Conservation (phyloP, 208 protist species). For the Willaertia magna region DNA sequence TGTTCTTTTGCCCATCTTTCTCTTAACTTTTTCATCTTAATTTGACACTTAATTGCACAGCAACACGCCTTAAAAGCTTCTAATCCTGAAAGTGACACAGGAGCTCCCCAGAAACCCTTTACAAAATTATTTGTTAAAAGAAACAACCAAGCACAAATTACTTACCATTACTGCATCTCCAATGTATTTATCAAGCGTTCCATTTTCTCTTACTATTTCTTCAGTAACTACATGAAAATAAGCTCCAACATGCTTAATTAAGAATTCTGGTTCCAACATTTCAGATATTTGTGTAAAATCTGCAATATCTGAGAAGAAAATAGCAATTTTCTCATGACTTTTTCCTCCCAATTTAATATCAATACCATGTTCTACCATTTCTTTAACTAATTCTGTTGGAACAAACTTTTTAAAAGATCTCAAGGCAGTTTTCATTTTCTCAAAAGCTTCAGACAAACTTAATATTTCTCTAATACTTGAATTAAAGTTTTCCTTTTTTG, state of each 20-base stretch:
- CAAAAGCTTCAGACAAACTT: not conserved
- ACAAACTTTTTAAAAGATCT: not conserved
- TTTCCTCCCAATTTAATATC: not conserved
- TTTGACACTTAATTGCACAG: not conserved
- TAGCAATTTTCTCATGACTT: not conserved
- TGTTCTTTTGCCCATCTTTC: not conserved
- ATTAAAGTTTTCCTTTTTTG: not conserved
- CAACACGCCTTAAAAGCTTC: not conserved
- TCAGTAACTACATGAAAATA: not conserved
- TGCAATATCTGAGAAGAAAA: not conserved
- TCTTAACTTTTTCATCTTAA: not conserved
- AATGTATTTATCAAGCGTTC: constrained; percentile 8
- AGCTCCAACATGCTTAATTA: not conserved
- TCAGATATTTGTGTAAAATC: not conserved
- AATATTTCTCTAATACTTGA: not conserved
- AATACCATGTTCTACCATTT: not conserved
- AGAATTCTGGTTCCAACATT: not conserved
- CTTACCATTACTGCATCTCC: constrained; percentile 6
- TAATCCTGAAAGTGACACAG: not conserved
- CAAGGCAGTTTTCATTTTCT: not conserved
- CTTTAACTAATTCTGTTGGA: not conserved
- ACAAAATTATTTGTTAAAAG: too few species aligned
- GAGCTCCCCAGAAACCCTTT: constrained; percentile 6
- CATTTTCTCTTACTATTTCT: not conserved
- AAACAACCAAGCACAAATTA: too few species aligned